Evolutionary conservation across 345 rosid genomes (phyloP).

Genomic region (Arabidopsis suecica): DNA sequence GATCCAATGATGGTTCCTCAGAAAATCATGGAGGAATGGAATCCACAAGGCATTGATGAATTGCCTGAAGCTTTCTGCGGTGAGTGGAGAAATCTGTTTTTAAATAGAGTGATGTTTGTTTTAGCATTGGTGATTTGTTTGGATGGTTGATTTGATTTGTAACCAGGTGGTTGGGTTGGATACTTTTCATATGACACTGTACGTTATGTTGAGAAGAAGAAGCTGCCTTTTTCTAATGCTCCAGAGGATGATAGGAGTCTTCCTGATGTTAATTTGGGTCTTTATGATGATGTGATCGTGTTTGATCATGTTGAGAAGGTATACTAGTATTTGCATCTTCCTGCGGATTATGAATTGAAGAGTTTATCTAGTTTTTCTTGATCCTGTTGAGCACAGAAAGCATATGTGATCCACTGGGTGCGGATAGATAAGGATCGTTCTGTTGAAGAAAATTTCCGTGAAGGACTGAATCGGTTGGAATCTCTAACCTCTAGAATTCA

Average conservation of each 20-base stretch:
- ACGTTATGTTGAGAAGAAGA: conserved; percentile 86
- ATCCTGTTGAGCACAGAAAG: conserved; percentile 64
- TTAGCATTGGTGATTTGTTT: neutral
- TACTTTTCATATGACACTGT: conserved; percentile 95
- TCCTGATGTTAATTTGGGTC: conserved; percentile 95
- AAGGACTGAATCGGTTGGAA: conserved; percentile 76
- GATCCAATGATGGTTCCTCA: conserved; percentile 92
- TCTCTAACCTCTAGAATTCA: conserved; percentile 75
- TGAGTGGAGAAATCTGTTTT: conserved; percentile 38
- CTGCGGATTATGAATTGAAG: neutral
- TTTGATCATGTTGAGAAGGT: conserved; percentile 97
- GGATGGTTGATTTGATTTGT: conserved; percentile 23
- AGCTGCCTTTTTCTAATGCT: conserved; percentile 72
- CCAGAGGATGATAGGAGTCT: conserved; percentile 89
- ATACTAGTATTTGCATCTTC: conserved; percentile 21
- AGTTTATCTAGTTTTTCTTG: conserved; percentile 23
- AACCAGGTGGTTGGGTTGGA: conserved; percentile 95
- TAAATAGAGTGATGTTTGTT: conserved; percentile 4
- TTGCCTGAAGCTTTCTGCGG: conserved; percentile 93
- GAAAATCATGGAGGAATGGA: conserved; percentile 81
- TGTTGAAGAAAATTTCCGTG: conserved; percentile 71
- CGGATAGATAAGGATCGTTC: conserved; percentile 73
- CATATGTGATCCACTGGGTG: conserved; percentile 93
- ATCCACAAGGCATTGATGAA: conserved; percentile 78
- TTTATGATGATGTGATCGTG: conserved; percentile 80